Conservation (phyloP, 2,329 filamentous ascomycete species). For the Neodidymelliopsis sp. region DNA sequence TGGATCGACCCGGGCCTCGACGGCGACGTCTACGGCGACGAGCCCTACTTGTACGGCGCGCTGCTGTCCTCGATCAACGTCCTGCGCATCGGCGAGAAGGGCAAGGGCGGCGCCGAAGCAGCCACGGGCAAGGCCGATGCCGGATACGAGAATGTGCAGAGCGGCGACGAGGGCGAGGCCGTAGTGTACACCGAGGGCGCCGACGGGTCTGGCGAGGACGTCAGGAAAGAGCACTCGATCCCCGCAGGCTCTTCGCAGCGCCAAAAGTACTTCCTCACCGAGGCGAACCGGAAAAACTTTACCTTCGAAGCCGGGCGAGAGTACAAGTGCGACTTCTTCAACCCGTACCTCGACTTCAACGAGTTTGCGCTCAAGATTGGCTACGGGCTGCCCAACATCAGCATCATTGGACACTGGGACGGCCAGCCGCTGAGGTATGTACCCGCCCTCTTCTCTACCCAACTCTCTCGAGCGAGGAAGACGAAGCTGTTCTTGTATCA, state of each 20-base stretch:
- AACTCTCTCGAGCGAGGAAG: background rate
- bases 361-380: slow-evolving; percentile 69
- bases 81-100: slow-evolving; percentile 67
- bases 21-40: slow-evolving; percentile 86
- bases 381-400: slow-evolving; percentile 71
- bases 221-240: slow-evolving; percentile 49
- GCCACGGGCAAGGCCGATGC: slow-evolving; percentile 54
- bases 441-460: background rate
- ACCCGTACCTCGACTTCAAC: slow-evolving; percentile 90
- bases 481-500: slow-evolving; percentile 39
- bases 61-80: slow-evolving; percentile 82
- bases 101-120: slow-evolving; percentile 38
- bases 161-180: slow-evolving; percentile 60
- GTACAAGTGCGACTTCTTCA: slow-evolving; percentile 81
- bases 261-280: slow-evolving; percentile 67
- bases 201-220: slow-evolving; percentile 52
- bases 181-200: slow-evolving; percentile 64
- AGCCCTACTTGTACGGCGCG: slow-evolving; percentile 85
- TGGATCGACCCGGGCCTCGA: slow-evolving; percentile 91
- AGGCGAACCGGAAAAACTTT: slow-evolving; percentile 63
- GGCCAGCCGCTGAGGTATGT: slow-evolving; percentile 75
- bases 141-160: slow-evolving; percentile 60
- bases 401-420: slow-evolving; percentile 81
- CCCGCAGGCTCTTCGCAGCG: slow-evolving; percentile 56
- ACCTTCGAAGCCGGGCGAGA: slow-evolving; percentile 67